Percentiles rank a stretch among this genome's conserved stretches.
Evolutionary conservation across 2,329 filamentous ascomycete genomes (phyloP).

Genomic region (Macrophomina phaseolina): DNA sequence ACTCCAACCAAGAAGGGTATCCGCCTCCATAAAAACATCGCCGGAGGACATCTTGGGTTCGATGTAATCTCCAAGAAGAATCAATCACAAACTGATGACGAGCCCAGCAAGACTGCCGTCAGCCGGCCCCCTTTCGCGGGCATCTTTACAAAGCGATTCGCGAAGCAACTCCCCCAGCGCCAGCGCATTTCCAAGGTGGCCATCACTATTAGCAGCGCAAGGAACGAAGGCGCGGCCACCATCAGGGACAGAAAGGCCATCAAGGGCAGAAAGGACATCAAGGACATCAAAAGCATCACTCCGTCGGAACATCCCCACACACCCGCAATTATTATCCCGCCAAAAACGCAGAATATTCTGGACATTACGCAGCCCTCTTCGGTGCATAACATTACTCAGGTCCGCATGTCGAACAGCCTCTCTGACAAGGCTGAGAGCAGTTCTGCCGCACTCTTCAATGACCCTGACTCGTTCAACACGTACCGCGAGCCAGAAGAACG

Average conservation of each 20-base stretch:
- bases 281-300: too few species aligned
- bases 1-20: too few species aligned
- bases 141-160: too few species aligned
- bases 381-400: background rate
- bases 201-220: background rate
- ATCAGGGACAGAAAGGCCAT: too few species aligned
- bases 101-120: too few species aligned
- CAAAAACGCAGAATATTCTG: background rate
- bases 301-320: background rate
- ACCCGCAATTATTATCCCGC: background rate
- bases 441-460: background rate
- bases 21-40: too few species aligned
- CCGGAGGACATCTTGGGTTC: too few species aligned
- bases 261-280: too few species aligned
- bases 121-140: too few species aligned
- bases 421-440: background rate
- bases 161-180: too few species aligned
- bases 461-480: background rate
- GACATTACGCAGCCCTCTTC: background rate
- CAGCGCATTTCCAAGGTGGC: background rate
- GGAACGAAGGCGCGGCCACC: background rate
- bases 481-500: conserved; percentile 15
- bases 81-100: too few species aligned
- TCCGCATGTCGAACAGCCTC: background rate
- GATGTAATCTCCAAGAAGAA: too few species aligned